phyloP scores from a whole-genome alignment of 2,329 filamentous ascomycete species.

The Phialophora expanda region DNA sequence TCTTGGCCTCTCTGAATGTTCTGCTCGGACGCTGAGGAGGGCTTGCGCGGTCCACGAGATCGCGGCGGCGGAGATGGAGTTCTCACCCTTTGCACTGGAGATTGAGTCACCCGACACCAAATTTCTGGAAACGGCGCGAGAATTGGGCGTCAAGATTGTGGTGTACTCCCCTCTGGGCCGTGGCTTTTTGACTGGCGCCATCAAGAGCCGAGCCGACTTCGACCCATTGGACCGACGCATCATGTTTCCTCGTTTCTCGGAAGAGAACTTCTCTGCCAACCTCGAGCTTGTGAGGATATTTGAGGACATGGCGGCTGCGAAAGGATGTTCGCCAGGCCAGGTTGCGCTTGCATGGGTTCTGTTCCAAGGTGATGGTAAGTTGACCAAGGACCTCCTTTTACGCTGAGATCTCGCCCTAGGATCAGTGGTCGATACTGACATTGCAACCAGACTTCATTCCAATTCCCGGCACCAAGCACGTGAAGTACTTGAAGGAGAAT shows the following conservation, averaged over 20 bases:
- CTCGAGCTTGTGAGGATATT: conserved; percentile 60
- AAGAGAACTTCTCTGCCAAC: conserved; percentile 63
- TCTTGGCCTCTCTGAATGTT: conserved; percentile 59
- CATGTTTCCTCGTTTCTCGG: conserved; percentile 55
- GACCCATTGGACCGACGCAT: conserved; percentile 54
- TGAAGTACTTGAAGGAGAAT: conserved; percentile 55
- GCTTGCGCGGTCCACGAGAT: conserved; percentile 58
- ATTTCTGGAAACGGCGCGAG: conserved; percentile 41
- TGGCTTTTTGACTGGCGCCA: conserved; percentile 52
- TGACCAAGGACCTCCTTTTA: background rate
- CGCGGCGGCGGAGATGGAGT: conserved; percentile 61
- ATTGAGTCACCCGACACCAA: conserved; percentile 50
- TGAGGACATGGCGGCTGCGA: conserved; percentile 56
- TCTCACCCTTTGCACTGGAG: conserved; percentile 56
- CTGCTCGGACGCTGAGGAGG: conserved; percentile 56
- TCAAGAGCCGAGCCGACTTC: conserved; percentile 49
- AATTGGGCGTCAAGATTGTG: conserved; percentile 49
- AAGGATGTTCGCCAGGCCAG: conserved; percentile 61
- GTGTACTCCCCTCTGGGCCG: conserved; percentile 52
- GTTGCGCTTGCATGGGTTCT: conserved; percentile 68
- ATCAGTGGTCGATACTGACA: background rate
- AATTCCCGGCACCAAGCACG: conserved; percentile 61
- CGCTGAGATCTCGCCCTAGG: background rate
- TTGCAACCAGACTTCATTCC: conserved; percentile 59
- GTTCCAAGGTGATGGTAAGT: conserved; percentile 56